These are phyloP conservation scores for Ammopiptanthus mongolicus DNA, from an alignment of 306 rosid species.

Conservation along the genomic window DNA sequence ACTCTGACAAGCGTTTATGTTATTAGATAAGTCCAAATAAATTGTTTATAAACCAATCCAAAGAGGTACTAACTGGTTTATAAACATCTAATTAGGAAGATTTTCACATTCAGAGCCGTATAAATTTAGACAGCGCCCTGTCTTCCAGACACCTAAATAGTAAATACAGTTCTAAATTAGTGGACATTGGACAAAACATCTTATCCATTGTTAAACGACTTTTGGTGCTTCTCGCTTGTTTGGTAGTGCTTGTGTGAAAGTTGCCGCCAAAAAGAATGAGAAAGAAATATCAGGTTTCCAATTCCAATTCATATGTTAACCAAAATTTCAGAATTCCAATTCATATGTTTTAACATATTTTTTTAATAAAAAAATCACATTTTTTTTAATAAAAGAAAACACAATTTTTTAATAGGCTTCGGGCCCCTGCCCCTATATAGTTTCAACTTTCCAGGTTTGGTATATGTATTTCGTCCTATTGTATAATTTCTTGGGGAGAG, in stretches of 20 bases:
- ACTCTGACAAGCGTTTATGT: too few relatives aligned
- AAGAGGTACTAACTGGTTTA: too few relatives aligned
- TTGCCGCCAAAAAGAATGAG: conserved; percentile 22
- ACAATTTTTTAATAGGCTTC: too few relatives aligned
- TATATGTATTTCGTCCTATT: background rate
- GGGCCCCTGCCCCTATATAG: background rate
- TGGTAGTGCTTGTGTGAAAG: conserved; percentile 16
- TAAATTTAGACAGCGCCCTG: conserved; percentile 28
- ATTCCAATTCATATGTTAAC: background rate
- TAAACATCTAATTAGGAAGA: background rate
- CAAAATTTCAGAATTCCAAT: background rate
- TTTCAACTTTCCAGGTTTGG: background rate
- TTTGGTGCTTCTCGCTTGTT: conserved; percentile 32
- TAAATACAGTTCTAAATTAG: background rate
- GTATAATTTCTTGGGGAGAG: background rate
- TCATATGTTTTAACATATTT: background rate
- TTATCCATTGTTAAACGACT: conserved; percentile 30
- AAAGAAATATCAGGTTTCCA: conserved; percentile 17
- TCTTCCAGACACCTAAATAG: conserved; percentile 21
- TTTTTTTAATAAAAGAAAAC: too few relatives aligned
- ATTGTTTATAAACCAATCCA: too few relatives aligned
- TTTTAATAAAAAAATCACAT: too few relatives aligned
- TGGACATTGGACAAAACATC: conserved; percentile 32
- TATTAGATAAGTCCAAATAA: too few relatives aligned
- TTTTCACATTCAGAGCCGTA: background rate